Conservation (phyloP, 139 green algal species). For the Desmodesmus armatus region DNA sequence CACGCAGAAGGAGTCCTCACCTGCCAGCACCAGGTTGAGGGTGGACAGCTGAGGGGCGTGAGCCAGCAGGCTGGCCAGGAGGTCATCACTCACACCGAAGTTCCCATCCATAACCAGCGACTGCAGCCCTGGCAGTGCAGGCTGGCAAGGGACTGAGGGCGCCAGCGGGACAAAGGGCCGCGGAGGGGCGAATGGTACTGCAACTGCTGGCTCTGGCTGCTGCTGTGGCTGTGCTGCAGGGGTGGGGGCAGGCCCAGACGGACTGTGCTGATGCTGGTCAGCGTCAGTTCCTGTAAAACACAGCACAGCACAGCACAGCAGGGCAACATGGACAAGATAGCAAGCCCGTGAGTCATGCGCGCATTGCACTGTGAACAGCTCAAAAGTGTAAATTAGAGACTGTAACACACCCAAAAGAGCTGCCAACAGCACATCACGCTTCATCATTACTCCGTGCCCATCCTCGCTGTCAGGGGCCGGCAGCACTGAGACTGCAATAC, state of each 20-base stretch:
- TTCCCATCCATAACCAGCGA: conserved; percentile 37
- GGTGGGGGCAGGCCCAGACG: conserved; percentile 9
- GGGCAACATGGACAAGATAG: too few relatives aligned
- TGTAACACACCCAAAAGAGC: too few relatives aligned
- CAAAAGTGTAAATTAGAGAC: too few relatives aligned
- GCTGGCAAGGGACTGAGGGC: background rate
- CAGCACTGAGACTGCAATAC: too few relatives aligned
- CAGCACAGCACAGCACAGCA: too few relatives aligned
- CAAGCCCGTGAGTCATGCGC: too few relatives aligned
- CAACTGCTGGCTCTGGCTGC: background rate
- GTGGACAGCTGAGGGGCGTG: background rate
- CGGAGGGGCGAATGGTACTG: background rate
- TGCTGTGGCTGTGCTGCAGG: background rate
- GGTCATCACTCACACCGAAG: conserved; percentile 41
- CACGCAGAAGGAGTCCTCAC: too few relatives aligned
- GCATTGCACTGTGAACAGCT: too few relatives aligned
- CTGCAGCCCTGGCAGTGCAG: conserved; percentile 25
- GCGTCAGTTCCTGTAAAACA: conserved; percentile 39
- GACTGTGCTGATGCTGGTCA: conserved; percentile 43
- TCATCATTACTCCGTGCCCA: too few relatives aligned
- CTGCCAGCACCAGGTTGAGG: conserved; percentile 36
- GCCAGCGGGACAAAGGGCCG: background rate
- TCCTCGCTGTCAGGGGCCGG: too few relatives aligned
- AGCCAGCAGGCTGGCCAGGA: conserved; percentile 2
- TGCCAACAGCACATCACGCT: too few relatives aligned